Percentiles rank a stretch among this genome's conserved stretches.
Conservation (phyloP, 805 yeast species). For the Myxozyma geophila region DNA sequence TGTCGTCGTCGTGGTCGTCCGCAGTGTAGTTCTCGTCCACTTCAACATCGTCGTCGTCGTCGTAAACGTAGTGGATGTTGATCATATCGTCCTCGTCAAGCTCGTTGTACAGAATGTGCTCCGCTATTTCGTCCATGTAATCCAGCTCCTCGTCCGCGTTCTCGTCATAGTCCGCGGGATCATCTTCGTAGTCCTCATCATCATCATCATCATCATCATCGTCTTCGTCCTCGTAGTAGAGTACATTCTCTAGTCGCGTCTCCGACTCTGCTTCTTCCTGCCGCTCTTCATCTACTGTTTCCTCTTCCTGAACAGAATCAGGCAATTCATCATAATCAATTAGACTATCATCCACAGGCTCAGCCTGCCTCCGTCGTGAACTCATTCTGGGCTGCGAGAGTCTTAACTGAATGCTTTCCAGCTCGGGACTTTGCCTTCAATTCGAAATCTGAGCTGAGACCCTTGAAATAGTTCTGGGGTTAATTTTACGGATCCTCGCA, state of each 20-base stretch:
- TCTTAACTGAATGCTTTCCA: neutral
- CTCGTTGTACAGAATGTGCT: conserved; percentile 16
- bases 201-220: conserved; percentile 30
- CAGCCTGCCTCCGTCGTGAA: neutral
- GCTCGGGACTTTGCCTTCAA: neutral
- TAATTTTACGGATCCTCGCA: neutral
- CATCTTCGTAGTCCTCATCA: conserved; percentile 17
- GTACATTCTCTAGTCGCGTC: conserved; percentile 4
- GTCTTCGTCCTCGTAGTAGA: conserved; percentile 13
- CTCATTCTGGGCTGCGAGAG: neutral
- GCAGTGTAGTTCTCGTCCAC: conserved; percentile 23
- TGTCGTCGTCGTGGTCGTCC: conserved; percentile 20
- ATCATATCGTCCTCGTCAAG: conserved; percentile 26
- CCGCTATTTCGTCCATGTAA: conserved; percentile 22
- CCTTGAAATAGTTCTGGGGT: neutral
- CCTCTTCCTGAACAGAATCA: neutral
- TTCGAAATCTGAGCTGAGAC: neutral
- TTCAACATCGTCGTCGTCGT: conserved; percentile 9
- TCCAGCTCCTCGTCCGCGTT: conserved; percentile 14
- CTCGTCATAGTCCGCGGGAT: conserved; percentile 16
- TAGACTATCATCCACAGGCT: neutral
- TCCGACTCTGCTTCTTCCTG: neutral
- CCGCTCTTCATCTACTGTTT: neutral
- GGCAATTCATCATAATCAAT: neutral
- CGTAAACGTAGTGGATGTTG: conserved; percentile 9